Base-by-base conservation (phyloP, 2,329 filamentous ascomycete species). In the Scedosporium dehoogii region DNA sequence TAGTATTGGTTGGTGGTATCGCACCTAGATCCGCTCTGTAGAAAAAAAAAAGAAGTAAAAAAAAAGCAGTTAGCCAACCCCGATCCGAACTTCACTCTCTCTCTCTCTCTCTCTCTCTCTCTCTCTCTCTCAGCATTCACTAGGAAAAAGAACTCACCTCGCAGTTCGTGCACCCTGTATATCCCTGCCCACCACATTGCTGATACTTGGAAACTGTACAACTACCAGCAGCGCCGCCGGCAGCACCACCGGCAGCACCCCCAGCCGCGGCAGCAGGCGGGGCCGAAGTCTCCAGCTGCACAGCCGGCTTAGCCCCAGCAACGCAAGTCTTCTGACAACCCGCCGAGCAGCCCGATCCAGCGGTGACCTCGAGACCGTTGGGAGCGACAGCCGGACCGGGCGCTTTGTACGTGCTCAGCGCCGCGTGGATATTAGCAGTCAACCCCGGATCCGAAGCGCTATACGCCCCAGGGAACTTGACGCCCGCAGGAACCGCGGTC, bases 391-490 rank as follows among this genome's bases (percentile, higher is more conserved):
- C 66, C 2, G 77, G 77, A 2, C 78, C 78, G 1, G 78, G 78
- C 4, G 75, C 75, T 3, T 72, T 66, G 60, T 80, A 80, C 0
- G 66, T 70, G 18, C 65, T 66, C 60, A 79, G 65, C 55, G 73
- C 69, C 10, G 71, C 68, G 69, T 81, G 78, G 65, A 81, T 81
- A 69, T 79, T 79, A 67, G 81, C 70, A 29, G 74, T 70, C 63
- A 81, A 78, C 10, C 79, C 79, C 0, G 78, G 76, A 65, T 81
- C 76, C 16, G 65, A 70, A 4, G 73, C 69, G 65, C 72, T 72
- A 68, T 79, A 78, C 0, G 78, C 78, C 0, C 77, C 75, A 1
- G 79, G 79, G 65, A 81, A 73, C 46, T 60, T 66, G 48, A 77
- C 71, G 0, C 70, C 72, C 1, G 70, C 58, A 2, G 73, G 73